phyloP scores from a whole-genome alignment of 176 grass and related monocot genomes.

The Phoenix dactylifera region DNA sequence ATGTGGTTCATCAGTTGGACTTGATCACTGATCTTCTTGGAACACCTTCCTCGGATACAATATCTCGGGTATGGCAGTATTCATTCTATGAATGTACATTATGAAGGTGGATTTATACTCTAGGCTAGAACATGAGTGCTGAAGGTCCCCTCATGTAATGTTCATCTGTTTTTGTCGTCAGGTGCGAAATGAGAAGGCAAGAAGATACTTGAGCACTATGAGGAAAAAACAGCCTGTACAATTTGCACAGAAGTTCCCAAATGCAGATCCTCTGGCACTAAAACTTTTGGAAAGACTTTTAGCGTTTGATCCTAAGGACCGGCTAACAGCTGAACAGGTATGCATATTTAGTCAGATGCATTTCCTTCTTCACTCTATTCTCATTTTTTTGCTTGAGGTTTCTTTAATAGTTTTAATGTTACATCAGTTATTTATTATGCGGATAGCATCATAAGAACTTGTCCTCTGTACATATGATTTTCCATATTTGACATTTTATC shows the following conservation, averaged over 20 bases:
- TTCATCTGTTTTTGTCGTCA: conserved; percentile 19
- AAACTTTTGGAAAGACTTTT: conserved; percentile 81
- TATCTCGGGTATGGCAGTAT: conserved; percentile 62
- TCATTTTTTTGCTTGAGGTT: conserved; percentile 1
- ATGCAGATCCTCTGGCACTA: conserved; percentile 73
- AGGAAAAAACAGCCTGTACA: conserved; percentile 78
- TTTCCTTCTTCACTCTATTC: no score
- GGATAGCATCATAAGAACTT: no score
- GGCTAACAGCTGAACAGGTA: conserved; percentile 88
- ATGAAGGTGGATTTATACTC: no score
- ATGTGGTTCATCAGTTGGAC: conserved; percentile 99
- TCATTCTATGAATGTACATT: no score
- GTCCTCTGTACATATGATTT: no score
- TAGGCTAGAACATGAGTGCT: no score
- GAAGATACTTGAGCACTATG: conserved; percentile 85
- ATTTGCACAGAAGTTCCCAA: conserved; percentile 90
- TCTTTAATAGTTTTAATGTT: background rate
- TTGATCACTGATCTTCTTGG: conserved; percentile 98
- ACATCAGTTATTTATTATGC: background rate
- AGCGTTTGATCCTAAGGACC: conserved; percentile 96
- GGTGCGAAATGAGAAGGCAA: conserved; percentile 98
- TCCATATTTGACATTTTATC: background rate
- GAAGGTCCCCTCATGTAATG: no score
- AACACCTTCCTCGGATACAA: conserved; percentile 84
- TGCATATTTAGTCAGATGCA: background rate